Evolutionary conservation across 2,329 filamentous ascomycete species (phyloP), one percentile per base, ranked within the genome.

Genomic region (Fusarium kyushuense): DNA sequence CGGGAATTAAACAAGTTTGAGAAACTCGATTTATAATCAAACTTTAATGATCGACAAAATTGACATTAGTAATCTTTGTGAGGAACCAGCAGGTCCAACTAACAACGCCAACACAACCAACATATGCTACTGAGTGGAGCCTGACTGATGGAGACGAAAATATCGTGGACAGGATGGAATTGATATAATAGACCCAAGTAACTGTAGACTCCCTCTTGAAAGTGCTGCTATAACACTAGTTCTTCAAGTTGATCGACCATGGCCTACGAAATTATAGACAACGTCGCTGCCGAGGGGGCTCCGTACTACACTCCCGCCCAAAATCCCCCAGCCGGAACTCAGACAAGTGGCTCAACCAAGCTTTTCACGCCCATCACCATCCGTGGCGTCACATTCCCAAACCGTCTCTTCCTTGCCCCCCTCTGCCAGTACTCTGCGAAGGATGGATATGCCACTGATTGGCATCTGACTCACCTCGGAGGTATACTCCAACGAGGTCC

Each of bases 401-500:
- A 85, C 67, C 80, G 83, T 14, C 75, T 84, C 47, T 77, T 81
- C 41, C 66, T 83, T 30, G 77, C 80, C 9, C 82, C 83, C 0
- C 76, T 84, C 48, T 84, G 82, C 59, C 82, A 84, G 57, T 83
- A 83, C 72, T 80, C 77, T 7, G 77, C 80, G 12, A 58, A 83
- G 46, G 78, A 87, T 61, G 85, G 94, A 42, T 91, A 96, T 79
- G 83, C 90, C 66, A 94, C 91, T 3, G 85, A 91, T 75, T 97
- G 89, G 87, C 93, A 97, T 77, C 81, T 95, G 48, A 89, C 93
- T 17, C 93, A 97, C 75, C 84, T 94, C 19, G 92, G 93, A 55
- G 89, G 92, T 62, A 93, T 93, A 69, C 86, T 92, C 25, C 84
- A 90, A 62, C 87, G 90, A 54, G 94, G 94, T 12, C 89, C 91